A percentile compares a stretch with the other conserved stretches of the same genome.
Conservation (phyloP, 257 asterid genomes). For the Przewalskia tangutica region DNA sequence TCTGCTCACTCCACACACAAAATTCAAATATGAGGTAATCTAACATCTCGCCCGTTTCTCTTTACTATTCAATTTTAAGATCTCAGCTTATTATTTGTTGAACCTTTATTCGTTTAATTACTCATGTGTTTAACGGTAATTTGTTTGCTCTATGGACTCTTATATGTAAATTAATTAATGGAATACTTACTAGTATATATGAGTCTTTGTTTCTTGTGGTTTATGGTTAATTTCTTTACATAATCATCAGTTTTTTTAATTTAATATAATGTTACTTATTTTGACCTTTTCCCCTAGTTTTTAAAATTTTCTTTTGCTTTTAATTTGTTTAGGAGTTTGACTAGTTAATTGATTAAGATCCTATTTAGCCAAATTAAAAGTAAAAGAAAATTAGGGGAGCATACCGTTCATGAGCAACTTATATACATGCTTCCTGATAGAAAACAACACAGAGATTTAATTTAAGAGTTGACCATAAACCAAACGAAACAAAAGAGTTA, state of each 20-base stretch:
- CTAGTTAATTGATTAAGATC: too few species aligned
- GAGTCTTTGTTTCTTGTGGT: not conserved
- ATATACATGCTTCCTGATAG: not conserved
- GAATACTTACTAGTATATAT: not conserved
- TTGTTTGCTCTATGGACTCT: not conserved
- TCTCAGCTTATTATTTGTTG: not conserved
- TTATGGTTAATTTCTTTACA: not conserved
- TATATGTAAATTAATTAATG: not conserved
- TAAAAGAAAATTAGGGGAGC: too few species aligned
- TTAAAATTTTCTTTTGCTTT: too few species aligned
- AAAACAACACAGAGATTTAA: not conserved
- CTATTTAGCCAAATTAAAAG: too few species aligned
- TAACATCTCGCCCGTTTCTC: not conserved
- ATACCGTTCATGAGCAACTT: not conserved
- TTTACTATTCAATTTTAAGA: not conserved
- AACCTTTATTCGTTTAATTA: not conserved
- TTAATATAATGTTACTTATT: not conserved
- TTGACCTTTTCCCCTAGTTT: too few species aligned
- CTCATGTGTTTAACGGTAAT: not conserved
- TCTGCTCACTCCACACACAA: not conserved
- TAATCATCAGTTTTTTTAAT: not conserved
- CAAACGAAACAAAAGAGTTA: too few species aligned
- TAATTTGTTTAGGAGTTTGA: too few species aligned
- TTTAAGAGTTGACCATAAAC: too few species aligned
- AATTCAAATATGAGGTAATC: conserved; percentile 46